Evolutionary conservation across 106 monocot genomes (phyloP).

Genomic region (Dendrobium huoshanense): DNA sequence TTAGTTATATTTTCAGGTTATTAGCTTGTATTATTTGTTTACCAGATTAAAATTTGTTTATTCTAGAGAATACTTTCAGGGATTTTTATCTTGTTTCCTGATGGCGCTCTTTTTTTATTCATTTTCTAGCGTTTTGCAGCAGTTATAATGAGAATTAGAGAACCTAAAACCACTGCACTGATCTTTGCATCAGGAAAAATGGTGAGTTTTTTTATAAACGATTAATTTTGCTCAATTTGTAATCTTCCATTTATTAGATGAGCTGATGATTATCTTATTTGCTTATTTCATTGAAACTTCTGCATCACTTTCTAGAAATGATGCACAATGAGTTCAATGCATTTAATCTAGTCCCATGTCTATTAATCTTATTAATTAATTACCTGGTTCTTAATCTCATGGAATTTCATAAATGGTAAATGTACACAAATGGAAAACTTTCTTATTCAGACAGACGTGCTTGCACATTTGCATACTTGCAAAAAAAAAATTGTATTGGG

Average conservation of each 20-base stretch:
- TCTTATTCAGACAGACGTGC: too few relatives aligned
- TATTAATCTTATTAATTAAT: not conserved
- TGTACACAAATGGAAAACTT: too few relatives aligned
- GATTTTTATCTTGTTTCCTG: not conserved
- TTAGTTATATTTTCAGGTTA: not conserved
- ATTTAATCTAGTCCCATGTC: not conserved
- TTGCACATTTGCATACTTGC: too few relatives aligned
- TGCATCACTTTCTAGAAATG: not conserved
- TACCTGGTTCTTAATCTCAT: too few relatives aligned
- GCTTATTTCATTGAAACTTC: not conserved
- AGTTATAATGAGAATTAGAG: conserved; percentile 49
- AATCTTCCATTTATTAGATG: not conserved
- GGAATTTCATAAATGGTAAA: too few relatives aligned
- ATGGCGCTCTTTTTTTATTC: not conserved
- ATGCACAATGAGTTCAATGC: not conserved
- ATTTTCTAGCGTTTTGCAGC: conserved; percentile 37
- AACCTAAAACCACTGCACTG: conserved; percentile 39
- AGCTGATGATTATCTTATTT: not conserved
- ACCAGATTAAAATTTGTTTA: not conserved
- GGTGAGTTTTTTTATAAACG: conserved; percentile 10
- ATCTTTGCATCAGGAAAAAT: conserved; percentile 47
- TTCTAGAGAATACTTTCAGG: not conserved
- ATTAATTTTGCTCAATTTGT: not conserved
- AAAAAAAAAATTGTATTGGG: too few relatives aligned
- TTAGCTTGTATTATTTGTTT: not conserved